Evolutionary conservation across 345 rosid genomes (phyloP).

Genomic region (Gynandropsis gynandra): DNA sequence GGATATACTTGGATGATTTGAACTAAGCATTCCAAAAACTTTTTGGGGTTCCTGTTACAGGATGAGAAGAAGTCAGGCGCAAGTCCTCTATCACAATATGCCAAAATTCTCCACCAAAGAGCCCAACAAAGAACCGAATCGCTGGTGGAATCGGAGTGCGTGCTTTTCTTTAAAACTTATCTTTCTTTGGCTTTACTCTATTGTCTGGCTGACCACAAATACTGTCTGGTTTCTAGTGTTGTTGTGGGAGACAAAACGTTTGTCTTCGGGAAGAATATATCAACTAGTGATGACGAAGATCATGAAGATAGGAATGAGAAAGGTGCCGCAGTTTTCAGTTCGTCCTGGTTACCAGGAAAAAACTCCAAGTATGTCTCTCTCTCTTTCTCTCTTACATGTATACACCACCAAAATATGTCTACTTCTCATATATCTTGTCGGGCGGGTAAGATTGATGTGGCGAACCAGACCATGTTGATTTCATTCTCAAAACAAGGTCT

Average conservation of each 20-base stretch:
- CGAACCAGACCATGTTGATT: neutral
- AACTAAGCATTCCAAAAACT: constrained; percentile 3
- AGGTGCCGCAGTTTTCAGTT: constrained; percentile 60
- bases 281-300: constrained; percentile 50
- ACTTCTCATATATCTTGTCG: neutral
- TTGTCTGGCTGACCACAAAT: constrained; percentile 4
- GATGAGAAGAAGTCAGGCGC: constrained; percentile 51
- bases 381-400: neutral
- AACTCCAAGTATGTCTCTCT: constrained; percentile 46
- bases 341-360: constrained; percentile 80
- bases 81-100: constrained; percentile 69
- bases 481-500: neutral
- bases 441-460: neutral
- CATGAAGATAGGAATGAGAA: constrained; percentile 36
- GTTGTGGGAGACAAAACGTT: constrained; percentile 73
- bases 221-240: constrained; percentile 43
- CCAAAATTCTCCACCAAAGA: constrained; percentile 41
- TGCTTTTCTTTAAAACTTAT: constrained; percentile 6
- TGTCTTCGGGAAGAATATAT: constrained; percentile 40
- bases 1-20: constrained; percentile 3
- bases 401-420: neutral
- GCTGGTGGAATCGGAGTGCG: constrained; percentile 77
- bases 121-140: constrained; percentile 63
- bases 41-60: constrained; percentile 28
- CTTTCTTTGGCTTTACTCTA: neutral